Conservation (phyloP, 805 yeast species). For the Metschnikowia similis region DNA sequence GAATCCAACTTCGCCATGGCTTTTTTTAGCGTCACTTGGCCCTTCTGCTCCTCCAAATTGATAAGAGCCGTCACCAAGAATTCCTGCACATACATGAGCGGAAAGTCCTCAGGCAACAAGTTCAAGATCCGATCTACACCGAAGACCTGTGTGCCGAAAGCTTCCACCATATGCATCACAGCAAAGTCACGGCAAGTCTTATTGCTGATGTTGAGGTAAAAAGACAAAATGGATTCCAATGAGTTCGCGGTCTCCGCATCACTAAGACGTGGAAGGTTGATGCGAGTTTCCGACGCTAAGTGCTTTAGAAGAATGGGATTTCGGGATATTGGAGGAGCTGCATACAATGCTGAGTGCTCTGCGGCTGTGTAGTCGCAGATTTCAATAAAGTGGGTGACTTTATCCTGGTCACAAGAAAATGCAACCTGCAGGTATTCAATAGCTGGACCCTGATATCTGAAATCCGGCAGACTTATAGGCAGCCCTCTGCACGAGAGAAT, state of each 20-base stretch:
- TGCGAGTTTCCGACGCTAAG: neutral
- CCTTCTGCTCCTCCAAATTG: slow-evolving; percentile 18
- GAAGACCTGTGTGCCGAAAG: slow-evolving; percentile 20
- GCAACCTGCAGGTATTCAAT: neutral
- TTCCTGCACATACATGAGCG: slow-evolving; percentile 26
- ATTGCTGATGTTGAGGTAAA: slow-evolving; percentile 16
- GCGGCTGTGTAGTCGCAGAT: slow-evolving; percentile 32
- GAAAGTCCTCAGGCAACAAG: slow-evolving; percentile 28
- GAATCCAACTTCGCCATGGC: slow-evolving; percentile 28
- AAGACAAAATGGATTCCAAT: slow-evolving; percentile 17
- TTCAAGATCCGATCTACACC: slow-evolving; percentile 24
- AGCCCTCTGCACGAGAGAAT: neutral
- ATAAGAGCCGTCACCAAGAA: slow-evolving; percentile 21
- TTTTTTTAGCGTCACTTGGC: slow-evolving; percentile 21
- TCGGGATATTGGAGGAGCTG: slow-evolving; percentile 21
- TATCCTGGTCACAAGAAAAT: neutral
- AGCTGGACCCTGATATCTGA: neutral
- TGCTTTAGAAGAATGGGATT: slow-evolving; percentile 15
- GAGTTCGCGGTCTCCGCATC: slow-evolving; percentile 3
- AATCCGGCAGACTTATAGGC: neutral
- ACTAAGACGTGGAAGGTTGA: neutral
- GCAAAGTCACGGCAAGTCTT: slow-evolving; percentile 13
- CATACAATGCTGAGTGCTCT: slow-evolving; percentile 26
- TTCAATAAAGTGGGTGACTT: slow-evolving; percentile 12
- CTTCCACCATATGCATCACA: slow-evolving; percentile 26